These are phyloP conservation scores for Geotrichum bryndzae DNA, from an alignment of 1,139 yeast species.

Conservation along the genomic window DNA sequence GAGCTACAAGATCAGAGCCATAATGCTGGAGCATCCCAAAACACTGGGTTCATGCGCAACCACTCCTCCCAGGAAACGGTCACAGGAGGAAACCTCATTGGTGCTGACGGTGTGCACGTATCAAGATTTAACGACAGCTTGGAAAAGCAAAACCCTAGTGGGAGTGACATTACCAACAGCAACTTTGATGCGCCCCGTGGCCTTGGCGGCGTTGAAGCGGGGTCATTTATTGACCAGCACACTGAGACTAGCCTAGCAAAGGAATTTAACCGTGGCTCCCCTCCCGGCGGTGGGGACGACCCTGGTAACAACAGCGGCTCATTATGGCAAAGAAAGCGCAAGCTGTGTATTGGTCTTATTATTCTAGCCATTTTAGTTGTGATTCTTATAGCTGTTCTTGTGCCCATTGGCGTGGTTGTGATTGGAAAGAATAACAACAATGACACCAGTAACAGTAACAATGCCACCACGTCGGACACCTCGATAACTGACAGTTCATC, in stretches of 20 bases:
- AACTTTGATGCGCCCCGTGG: neutral
- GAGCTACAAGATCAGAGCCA: neutral
- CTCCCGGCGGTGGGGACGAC: neutral
- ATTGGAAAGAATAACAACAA: constrained; percentile 20
- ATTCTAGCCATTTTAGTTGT: constrained; percentile 21
- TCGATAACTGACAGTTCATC: constrained; percentile 3
- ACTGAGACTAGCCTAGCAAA: constrained; percentile 3
- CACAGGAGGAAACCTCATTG: neutral
- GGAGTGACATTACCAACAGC: neutral
- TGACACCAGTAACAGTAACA: neutral
- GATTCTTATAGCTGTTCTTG: constrained; percentile 29
- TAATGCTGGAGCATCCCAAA: neutral
- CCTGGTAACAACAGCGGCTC: neutral
- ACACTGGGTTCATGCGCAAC: neutral
- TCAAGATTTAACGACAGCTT: neutral
- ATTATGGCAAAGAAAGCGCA: constrained; percentile 15
- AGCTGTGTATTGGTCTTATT: constrained; percentile 19
- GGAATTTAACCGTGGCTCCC: neutral
- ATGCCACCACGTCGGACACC: neutral
- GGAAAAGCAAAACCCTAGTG: neutral
- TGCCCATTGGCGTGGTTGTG: constrained; percentile 33
- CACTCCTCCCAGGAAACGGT: constrained; percentile 9
- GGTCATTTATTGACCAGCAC: neutral
- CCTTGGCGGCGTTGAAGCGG: neutral
- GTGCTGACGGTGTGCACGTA: neutral